phyloP scores from a whole-genome alignment of 1,139 yeast species.

The Candida albicans region DNA sequence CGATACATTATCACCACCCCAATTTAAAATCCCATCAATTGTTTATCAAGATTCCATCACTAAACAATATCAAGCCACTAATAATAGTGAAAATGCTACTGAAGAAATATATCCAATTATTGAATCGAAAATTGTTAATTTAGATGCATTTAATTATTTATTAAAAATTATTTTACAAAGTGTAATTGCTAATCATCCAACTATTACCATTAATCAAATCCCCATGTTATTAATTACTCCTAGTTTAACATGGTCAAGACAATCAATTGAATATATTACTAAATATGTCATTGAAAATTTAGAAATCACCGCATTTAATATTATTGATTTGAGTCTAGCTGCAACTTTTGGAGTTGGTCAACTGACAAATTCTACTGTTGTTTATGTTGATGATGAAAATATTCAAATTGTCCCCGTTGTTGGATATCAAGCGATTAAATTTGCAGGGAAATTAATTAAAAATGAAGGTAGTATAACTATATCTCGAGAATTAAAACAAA shows the following conservation, averaged over 20 bases:
- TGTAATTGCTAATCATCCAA: slow-evolving; percentile 50
- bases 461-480: slow-evolving; percentile 63
- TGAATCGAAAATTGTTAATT: slow-evolving; percentile 61
- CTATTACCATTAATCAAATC: slow-evolving; percentile 48
- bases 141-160: slow-evolving; percentile 71
- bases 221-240: slow-evolving; percentile 60
- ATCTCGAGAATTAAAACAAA: slow-evolving; percentile 49
- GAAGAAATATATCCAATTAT: slow-evolving; percentile 60
- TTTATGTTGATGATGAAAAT: slow-evolving; percentile 77
- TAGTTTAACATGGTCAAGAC: slow-evolving; percentile 67
- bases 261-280: slow-evolving; percentile 66
- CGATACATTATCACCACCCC: slow-evolving; percentile 78
- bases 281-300: slow-evolving; percentile 74
- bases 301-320: slow-evolving; percentile 70
- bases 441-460: slow-evolving; percentile 51
- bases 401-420: slow-evolving; percentile 78
- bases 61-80: slow-evolving; percentile 39
- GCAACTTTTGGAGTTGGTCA: slow-evolving; percentile 71
- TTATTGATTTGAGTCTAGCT: slow-evolving; percentile 69
- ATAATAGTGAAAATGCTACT: slow-evolving; percentile 22
- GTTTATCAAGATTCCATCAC: slow-evolving; percentile 59
- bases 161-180: slow-evolving; percentile 62
- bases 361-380: slow-evolving; percentile 61
- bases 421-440: slow-evolving; percentile 62
- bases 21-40: slow-evolving; percentile 68